phyloP scores from a whole-genome alignment of 78 protist species.

The Isochrysis galbana region DNA sequence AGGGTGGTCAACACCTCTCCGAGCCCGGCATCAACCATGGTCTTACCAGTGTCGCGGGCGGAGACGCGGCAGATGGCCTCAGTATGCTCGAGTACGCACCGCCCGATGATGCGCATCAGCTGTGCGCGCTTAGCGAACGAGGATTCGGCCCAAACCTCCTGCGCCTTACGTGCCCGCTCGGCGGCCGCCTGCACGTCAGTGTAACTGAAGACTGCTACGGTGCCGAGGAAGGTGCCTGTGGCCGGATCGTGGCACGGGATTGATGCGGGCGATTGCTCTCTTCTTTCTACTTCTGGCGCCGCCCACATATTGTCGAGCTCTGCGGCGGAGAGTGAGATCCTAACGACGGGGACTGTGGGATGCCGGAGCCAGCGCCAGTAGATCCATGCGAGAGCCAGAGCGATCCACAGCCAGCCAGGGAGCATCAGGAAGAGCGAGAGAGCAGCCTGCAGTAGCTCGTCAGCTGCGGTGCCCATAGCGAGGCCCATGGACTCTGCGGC shows the following conservation, averaged over 20 bases:
- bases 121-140: neutral
- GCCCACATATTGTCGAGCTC: too few species aligned
- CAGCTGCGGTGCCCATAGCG: too few species aligned
- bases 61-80: constrained; percentile 18
- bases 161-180: neutral
- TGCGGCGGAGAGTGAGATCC: too few species aligned
- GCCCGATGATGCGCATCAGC: neutral
- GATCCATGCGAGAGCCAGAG: too few species aligned
- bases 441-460: too few species aligned
- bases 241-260: constrained; percentile 33
- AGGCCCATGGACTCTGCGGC: too few species aligned
- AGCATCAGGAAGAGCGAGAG: too few species aligned
- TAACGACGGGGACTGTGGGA: too few species aligned
- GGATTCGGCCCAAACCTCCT: neutral
- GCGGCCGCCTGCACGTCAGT: neutral
- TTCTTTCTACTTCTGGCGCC: too few species aligned
- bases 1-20: constrained; percentile 1
- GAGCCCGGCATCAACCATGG: neutral
- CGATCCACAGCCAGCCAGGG: too few species aligned
- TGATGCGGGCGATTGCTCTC: too few species aligned
- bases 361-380: too few species aligned
- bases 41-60: constrained; percentile 27
- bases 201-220: neutral
- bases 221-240: neutral
- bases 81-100: neutral